Percentiles rank a stretch among this genome's conserved stretches.
Conservation (phyloP, 2,329 filamentous ascomycete species). For the Colletotrichum godetiae region DNA sequence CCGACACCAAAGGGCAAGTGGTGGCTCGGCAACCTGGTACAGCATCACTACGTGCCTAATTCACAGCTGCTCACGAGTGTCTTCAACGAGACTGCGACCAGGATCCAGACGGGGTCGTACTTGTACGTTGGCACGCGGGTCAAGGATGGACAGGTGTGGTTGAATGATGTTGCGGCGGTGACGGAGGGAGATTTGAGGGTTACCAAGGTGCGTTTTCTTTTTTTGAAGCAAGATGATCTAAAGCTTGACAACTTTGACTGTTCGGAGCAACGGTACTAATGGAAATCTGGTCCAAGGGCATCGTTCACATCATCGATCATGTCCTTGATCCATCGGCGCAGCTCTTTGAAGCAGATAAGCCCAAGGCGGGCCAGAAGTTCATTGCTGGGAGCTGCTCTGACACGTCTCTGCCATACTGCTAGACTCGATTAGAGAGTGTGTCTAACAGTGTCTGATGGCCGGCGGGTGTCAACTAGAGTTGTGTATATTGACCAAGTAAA, state of each 20-base stretch:
- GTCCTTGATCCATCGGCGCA: slow-evolving; percentile 41
- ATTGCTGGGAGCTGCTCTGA: slow-evolving; percentile 43
- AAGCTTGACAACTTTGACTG: neutral
- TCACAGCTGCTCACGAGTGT: slow-evolving; percentile 35
- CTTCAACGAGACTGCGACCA: slow-evolving; percentile 39
- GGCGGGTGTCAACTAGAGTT: no score
- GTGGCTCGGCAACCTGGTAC: slow-evolving; percentile 42
- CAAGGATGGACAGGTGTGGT: slow-evolving; percentile 33
- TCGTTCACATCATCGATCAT: slow-evolving; percentile 41
- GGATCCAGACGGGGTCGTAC: slow-evolving; percentile 41
- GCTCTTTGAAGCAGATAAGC: slow-evolving; percentile 40
- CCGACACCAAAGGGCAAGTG: slow-evolving; percentile 42
- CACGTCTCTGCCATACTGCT: slow-evolving; percentile 41
- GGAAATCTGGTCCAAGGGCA: slow-evolving; percentile 31
- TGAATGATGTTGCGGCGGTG: slow-evolving; percentile 40
- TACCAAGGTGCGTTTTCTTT: slow-evolving; percentile 2
- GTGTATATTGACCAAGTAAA: no score
- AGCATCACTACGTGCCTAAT: slow-evolving; percentile 43
- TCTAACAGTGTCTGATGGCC: neutral
- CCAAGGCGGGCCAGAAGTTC: slow-evolving; percentile 39
- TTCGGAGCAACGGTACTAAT: neutral
- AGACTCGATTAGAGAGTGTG: neutral
- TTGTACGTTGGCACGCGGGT: slow-evolving; percentile 40
- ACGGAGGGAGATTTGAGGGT: slow-evolving; percentile 20
- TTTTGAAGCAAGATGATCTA: neutral